Conservation (phyloP, 2,329 filamentous ascomycete species). For the Metarhizium humberi region DNA sequence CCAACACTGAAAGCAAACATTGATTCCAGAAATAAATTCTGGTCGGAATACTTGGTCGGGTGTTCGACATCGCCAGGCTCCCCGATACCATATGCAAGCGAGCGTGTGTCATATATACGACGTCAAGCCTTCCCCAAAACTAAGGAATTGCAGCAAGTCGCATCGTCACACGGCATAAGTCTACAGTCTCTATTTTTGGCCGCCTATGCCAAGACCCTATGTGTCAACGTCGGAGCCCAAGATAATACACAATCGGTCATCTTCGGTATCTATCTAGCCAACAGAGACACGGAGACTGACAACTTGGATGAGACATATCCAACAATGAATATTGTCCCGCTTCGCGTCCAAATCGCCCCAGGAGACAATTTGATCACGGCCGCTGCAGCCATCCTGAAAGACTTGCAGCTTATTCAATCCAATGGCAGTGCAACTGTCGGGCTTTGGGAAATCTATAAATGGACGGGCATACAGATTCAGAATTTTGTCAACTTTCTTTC, state of each 20-base stretch:
- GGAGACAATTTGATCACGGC: slow-evolving; percentile 30
- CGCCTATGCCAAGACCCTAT: slow-evolving; percentile 45
- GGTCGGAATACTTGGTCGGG: slow-evolving; percentile 28
- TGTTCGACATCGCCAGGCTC: neutral
- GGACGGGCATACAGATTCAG: slow-evolving; percentile 64
- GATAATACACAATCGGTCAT: slow-evolving; percentile 29
- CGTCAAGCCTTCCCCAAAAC: slow-evolving; percentile 35
- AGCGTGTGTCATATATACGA: slow-evolving; percentile 28
- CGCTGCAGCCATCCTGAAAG: slow-evolving; percentile 55
- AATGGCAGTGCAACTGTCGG: slow-evolving; percentile 45
- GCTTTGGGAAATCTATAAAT: slow-evolving; percentile 61
- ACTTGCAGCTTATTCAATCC: slow-evolving; percentile 52
- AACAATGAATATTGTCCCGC: slow-evolving; percentile 70
- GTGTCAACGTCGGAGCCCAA: slow-evolving; percentile 8
- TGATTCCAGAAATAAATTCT: slow-evolving; percentile 25
- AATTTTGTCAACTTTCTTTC: slow-evolving; percentile 77
- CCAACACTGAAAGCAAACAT: slow-evolving; percentile 5
- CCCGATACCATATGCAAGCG: neutral
- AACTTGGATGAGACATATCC: slow-evolving; percentile 44
- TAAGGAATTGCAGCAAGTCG: slow-evolving; percentile 17
- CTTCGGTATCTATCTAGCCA: slow-evolving; percentile 77
- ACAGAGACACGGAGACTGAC: slow-evolving; percentile 48
- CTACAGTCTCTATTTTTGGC: slow-evolving; percentile 71
- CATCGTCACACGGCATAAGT: slow-evolving; percentile 47
- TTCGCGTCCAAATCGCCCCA: slow-evolving; percentile 41